Conservation (phyloP, 805 yeast species). For the Myxozyma vanderwaltii region DNA sequence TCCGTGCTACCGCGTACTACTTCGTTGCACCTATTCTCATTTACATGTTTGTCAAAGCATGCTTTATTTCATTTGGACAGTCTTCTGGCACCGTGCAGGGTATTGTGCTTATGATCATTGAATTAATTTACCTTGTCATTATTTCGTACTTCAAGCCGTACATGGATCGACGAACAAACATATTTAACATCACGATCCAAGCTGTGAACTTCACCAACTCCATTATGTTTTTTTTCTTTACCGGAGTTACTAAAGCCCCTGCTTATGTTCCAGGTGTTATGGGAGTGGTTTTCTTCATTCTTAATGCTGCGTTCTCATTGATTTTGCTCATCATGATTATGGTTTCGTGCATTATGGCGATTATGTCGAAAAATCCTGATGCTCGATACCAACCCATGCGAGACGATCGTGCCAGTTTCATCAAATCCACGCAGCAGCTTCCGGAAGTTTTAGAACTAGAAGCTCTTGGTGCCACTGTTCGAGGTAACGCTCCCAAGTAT, state of each 20-base stretch:
- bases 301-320: conserved; percentile 87
- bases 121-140: conserved; percentile 65
- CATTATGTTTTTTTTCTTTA: conserved; percentile 83
- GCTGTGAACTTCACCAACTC: conserved; percentile 80
- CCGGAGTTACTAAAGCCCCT: conserved; percentile 70
- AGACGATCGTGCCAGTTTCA: conserved; percentile 95
- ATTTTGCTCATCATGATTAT: conserved; percentile 81
- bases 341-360: conserved; percentile 80
- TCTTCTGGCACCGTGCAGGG: conserved; percentile 79
- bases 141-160: conserved; percentile 79
- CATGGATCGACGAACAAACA: conserved; percentile 92
- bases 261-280: conserved; percentile 91
- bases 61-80: conserved; percentile 87
- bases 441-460: conserved; percentile 62
- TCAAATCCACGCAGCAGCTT: conserved; percentile 43
- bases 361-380: conserved; percentile 89
- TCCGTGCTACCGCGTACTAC: conserved; percentile 82
- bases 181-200: conserved; percentile 85
- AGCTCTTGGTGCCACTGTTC: conserved; percentile 63
- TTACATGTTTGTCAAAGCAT: conserved; percentile 71
- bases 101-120: conserved; percentile 71
- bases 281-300: conserved; percentile 84
- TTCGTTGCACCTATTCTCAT: conserved; percentile 68
- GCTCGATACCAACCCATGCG: conserved; percentile 93
- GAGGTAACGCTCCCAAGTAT: conserved; percentile 26